Percentiles rank a stretch among this genome's conserved stretches.
These are phyloP conservation scores for Groenewaldozyma salmanticensis DNA, from an alignment of 805 yeast species.

Conservation along the genomic window DNA sequence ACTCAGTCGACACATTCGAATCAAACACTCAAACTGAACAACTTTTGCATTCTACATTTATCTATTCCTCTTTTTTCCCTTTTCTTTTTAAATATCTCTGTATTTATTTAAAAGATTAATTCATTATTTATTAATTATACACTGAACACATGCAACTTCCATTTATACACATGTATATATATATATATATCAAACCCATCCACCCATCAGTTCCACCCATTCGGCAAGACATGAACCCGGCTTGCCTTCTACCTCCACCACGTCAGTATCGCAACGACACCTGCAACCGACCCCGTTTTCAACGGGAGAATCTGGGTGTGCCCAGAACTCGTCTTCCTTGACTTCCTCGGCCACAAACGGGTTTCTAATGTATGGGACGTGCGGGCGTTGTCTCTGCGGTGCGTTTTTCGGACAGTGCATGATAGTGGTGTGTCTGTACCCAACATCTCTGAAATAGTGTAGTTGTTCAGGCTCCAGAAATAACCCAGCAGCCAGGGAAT, in stretches of 20 bases:
- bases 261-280: slow-evolving; percentile 60
- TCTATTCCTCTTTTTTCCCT: slow-evolving; percentile 3
- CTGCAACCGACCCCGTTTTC: slow-evolving; percentile 69
- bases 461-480: slow-evolving; percentile 57
- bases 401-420: slow-evolving; percentile 78
- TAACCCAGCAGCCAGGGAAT: slow-evolving; percentile 77
- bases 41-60: background rate
- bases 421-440: slow-evolving; percentile 72
- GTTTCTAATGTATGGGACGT: slow-evolving; percentile 28
- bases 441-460: slow-evolving; percentile 89
- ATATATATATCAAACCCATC: slow-evolving; percentile 19
- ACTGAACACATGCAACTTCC: background rate
- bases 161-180: background rate
- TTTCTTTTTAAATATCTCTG: background rate
- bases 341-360: slow-evolving; percentile 25
- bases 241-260: slow-evolving; percentile 26
- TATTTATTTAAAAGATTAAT: background rate
- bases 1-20: slow-evolving; percentile 82
- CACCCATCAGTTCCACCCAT: slow-evolving; percentile 27
- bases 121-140: background rate
- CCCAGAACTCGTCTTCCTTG: slow-evolving; percentile 32
- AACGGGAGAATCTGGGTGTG: slow-evolving; percentile 28
- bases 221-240: slow-evolving; percentile 25
- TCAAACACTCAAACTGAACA: slow-evolving; percentile 48
- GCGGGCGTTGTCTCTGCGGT: slow-evolving; percentile 37